A percentile compares a stretch with the other conserved stretches of the same genome.
These are phyloP conservation scores for Vairimorpha apis DNA, from an alignment of 371 early-diverging fungal genomes.

Conservation along the genomic window DNA sequence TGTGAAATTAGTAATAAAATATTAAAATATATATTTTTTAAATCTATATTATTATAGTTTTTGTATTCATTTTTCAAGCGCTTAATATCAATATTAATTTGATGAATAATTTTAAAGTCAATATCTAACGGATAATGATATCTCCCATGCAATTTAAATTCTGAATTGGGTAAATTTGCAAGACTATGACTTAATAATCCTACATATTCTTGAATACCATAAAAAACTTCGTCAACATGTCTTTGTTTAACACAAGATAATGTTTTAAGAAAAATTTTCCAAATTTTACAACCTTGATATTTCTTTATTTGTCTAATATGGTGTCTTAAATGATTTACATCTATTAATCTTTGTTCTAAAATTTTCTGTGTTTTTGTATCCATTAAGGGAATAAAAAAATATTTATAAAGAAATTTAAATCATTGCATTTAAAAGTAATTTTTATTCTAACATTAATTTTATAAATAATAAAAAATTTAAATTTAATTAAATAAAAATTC, in stretches of 20 bases:
- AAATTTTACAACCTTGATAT: background rate
- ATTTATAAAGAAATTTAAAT: no score
- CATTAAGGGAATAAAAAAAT: slow-evolving; percentile 1
- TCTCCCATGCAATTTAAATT: background rate
- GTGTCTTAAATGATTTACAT: background rate
- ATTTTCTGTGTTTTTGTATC: background rate
- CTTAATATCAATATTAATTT: slow-evolving; percentile 56
- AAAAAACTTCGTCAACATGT: background rate
- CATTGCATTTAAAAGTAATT: no score
- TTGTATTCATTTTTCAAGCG: slow-evolving; percentile 33
- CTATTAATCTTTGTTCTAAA: background rate
- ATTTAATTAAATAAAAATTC: slow-evolving; percentile 43
- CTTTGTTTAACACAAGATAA: background rate
- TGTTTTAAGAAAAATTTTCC: background rate
- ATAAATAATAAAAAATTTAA: background rate
- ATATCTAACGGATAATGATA: slow-evolving; percentile 7
- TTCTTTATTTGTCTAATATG: background rate
- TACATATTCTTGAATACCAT: background rate
- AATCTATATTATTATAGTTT: slow-evolving; percentile 8
- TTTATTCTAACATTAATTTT: no score
- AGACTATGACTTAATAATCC: background rate
- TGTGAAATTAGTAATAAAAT: slow-evolving; percentile 48
- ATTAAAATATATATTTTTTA: slow-evolving; percentile 48
- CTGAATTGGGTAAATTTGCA: background rate
- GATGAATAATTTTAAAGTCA: slow-evolving; percentile 29